Base-by-base conservation (phyloP, 306 rosid genomes). In the Calophaca sinica region DNA sequence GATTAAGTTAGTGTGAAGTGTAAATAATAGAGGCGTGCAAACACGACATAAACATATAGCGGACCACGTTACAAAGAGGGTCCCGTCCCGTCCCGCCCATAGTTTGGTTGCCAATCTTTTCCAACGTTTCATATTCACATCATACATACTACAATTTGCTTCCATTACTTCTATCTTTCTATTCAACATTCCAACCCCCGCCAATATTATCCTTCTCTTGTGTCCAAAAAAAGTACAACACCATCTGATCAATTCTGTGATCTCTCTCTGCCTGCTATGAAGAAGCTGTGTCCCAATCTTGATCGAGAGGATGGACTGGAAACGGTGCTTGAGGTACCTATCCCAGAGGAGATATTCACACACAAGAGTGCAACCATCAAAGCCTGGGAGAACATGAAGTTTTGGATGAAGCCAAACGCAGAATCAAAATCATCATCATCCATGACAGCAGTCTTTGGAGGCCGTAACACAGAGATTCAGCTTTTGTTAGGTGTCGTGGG, bases 251-350 rank as follows among this genome's bases (percentile, higher is more conserved):
- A 5, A 61, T 35, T 35, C 11, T 33, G 6, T 59, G 10, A 60
- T 31, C 3, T 57, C 26, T 20, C 26, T 20, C 26, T 20, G 26
- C 26, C 10, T 61, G 38, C 9, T 31, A 93, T 94, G 98, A 94
- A 93, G 97, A 94, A 84, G 83, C 91, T 89, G 1, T 89, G 96
- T 73, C 96, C 97, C 1, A 94, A 94, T 72, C 87, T 85, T 81
- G 98, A 94, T 70, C 84, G 91, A 0, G 98, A 94, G 62, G 93
- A 94, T 72, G 93, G 93, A 2, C 96, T 94, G 57, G 97, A 94
- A 46, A 94, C 98, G 0, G 98, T 94, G 62, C 94, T 94, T n/a
- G 98, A 94, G 72, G 98, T 94, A 6, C 98, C 97, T 28, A 80
- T 94, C n/a, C 98, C 97, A 0, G 98, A 94, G 26, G 96, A 94